Conservation (phyloP, 176 grass and related monocot species). For the Eragrostis curvula region DNA sequence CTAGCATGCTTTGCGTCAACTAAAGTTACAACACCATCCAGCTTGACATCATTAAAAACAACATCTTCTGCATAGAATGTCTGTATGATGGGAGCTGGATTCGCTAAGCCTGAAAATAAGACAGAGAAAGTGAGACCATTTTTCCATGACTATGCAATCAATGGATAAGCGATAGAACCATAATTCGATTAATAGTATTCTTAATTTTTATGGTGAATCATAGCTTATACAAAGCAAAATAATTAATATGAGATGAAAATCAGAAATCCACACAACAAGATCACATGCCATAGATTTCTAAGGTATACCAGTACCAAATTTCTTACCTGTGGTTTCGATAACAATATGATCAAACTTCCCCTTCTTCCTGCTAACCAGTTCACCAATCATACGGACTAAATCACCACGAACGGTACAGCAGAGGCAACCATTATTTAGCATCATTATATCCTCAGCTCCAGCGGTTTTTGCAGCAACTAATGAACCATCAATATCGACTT, state of each 20-base stretch:
- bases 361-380: slow-evolving; percentile 94
- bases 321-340: slow-evolving; percentile 91
- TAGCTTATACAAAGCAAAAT: background rate
- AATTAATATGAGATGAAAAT: background rate
- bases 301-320: slow-evolving; percentile 15
- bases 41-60: slow-evolving; percentile 94
- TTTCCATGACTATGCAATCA: slow-evolving; percentile 3
- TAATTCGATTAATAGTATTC: background rate
- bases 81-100: slow-evolving; percentile 95
- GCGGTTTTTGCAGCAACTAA: slow-evolving; percentile 87
- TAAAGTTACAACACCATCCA: slow-evolving; percentile 98
- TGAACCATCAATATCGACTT: slow-evolving; percentile 94
- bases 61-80: slow-evolving; percentile 94
- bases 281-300: background rate
- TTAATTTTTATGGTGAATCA: background rate
- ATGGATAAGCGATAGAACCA: background rate
- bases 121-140: slow-evolving; percentile 9
- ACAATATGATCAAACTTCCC: slow-evolving; percentile 95
- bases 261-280: background rate
- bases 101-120: slow-evolving; percentile 74
- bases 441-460: slow-evolving; percentile 94
- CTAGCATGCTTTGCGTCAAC: slow-evolving; percentile 93
- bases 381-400: slow-evolving; percentile 95
- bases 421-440: slow-evolving; percentile 99
- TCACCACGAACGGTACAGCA: slow-evolving; percentile 98